A percentile compares a stretch with the other conserved stretches of the same genome.
phyloP scores from a whole-genome alignment of 2,329 filamentous ascomycete species.

The Exophiala xenobiotica region DNA sequence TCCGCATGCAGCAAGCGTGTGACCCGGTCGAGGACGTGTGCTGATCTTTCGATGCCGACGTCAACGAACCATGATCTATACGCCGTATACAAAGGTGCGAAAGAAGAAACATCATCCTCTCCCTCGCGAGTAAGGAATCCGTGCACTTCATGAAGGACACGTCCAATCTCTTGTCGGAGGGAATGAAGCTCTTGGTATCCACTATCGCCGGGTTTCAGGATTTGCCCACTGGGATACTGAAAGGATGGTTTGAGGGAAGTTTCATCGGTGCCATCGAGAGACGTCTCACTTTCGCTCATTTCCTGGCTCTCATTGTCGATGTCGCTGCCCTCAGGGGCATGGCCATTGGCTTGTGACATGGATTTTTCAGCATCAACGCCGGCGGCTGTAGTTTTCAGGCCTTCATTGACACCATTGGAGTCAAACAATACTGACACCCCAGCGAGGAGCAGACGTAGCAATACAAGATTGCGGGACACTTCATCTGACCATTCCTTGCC shows the following conservation, averaged over 20 bases:
- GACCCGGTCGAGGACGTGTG: conserved; percentile 86
- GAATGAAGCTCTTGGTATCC: conserved; percentile 76
- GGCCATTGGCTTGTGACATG: conserved; percentile 46
- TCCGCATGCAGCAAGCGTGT: conserved; percentile 81
- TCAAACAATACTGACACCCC: conserved; percentile 90
- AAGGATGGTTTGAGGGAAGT: conserved; percentile 75
- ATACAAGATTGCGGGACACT: conserved; percentile 82
- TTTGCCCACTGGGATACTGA: conserved; percentile 83
- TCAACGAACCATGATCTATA: conserved; percentile 98
- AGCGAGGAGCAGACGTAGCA: conserved; percentile 83
- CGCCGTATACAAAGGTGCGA: conserved; percentile 86
- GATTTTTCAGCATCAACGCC: conserved; percentile 42
- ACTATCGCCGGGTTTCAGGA: conserved; percentile 62
- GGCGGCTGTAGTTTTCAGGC: conserved; percentile 44
- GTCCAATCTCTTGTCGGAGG: conserved; percentile 76
- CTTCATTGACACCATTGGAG: conserved; percentile 65
- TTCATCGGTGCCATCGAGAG: conserved; percentile 58
- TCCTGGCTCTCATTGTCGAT: conserved; percentile 33
- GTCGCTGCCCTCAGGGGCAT: conserved; percentile 31
- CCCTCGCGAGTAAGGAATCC: conserved; percentile 77
- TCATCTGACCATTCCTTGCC: conserved; percentile 99
- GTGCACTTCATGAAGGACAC: conserved; percentile 79
- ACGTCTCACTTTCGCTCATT: conserved; percentile 47
- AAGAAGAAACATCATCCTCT: conserved; percentile 93
- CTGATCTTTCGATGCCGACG: conserved; percentile 92